Conservation (phyloP, 2,329 filamentous ascomycete genomes). For the Hymenoscyphus linearis region DNA sequence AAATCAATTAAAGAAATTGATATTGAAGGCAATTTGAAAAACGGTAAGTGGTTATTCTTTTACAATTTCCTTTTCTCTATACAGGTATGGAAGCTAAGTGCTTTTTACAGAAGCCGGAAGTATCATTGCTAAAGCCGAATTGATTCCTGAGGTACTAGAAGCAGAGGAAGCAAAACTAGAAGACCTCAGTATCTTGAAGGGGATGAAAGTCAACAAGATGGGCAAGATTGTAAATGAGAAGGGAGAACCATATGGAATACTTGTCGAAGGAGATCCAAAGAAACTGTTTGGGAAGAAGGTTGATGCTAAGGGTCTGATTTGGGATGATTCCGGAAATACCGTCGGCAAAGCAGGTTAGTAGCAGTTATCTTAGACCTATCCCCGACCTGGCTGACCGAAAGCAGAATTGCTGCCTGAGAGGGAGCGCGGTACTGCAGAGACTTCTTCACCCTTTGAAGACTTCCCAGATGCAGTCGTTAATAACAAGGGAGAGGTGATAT, state of each 20-base stretch:
- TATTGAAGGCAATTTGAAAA: slow-evolving; percentile 50
- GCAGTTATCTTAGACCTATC: background rate
- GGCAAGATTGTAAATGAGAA: slow-evolving; percentile 49
- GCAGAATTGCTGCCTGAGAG: slow-evolving; percentile 53
- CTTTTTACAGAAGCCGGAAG: slow-evolving; percentile 39
- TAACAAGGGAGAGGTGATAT: slow-evolving; percentile 46
- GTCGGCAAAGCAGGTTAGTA: slow-evolving; percentile 50
- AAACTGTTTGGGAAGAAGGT: slow-evolving; percentile 58
- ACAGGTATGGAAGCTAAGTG: background rate
- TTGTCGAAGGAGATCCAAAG: slow-evolving; percentile 60
- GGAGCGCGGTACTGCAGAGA: slow-evolving; percentile 42
- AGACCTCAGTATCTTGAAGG: slow-evolving; percentile 39
- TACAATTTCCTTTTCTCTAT: background rate
- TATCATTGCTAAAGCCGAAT: slow-evolving; percentile 22
- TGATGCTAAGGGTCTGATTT: slow-evolving; percentile 65
- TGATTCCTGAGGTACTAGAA: slow-evolving; percentile 29
- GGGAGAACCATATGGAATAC: slow-evolving; percentile 51
- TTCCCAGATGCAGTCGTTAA: slow-evolving; percentile 51
- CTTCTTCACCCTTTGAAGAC: slow-evolving; percentile 49
- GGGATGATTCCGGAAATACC: slow-evolving; percentile 63
- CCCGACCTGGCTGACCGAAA: background rate
- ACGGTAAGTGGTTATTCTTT: background rate
- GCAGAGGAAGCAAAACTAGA: background rate
- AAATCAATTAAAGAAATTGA: slow-evolving; percentile 63
- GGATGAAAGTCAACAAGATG: slow-evolving; percentile 49